Evolutionary conservation across 139 green algal species (phyloP), one percentile per base, ranked within the genome.

Genomic region (Volvox reticuliferus): DNA sequence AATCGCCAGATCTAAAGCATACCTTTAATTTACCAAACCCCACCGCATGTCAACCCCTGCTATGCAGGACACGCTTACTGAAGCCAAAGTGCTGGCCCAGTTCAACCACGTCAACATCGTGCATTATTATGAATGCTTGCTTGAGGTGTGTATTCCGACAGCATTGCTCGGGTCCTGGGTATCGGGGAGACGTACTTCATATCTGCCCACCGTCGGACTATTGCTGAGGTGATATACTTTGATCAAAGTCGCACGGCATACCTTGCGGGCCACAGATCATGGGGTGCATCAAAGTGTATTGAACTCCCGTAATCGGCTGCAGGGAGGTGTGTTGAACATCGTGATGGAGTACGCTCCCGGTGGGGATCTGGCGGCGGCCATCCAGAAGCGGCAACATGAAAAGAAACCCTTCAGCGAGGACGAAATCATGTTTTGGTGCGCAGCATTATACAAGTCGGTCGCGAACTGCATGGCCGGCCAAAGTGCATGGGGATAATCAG

Each of bases 341-440:
- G 94, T 97, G n/a, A 96, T 96, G 94, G 95, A 97, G 92, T 94
- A 95, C 44, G 93, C 93, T 21, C 62, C 78, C 16, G 84, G 92
- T 37, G 95, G 94, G 1, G 95, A 97, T 55, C 88, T 97, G 61
- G 79, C 77, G 36, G 85, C 80, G 3, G 61, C 94, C 19, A 94
- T 97, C 26, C 67, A 93, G 62, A 80, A 92, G 87, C 75, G 93
- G 26, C 93, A 93, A 62, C 36, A 82, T 55, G 86, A 94, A 30
- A 92, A 94, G 79, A 93, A 91, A 71, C 90, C 94, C 14, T 94
- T 97, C 55, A 85, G 79, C 1, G 97, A 98, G 93, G 93, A 96
- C 12, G 93, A 97, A 28, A 94, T 98, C 73, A 97, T 98, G 96
- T 93, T 96, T 80, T 94, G 88, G 85, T 89, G 68, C 65, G 65